phyloP scores from a whole-genome alignment of 495 filamentous ascomycete species.

The Massariosphaeria phaeospora region DNA sequence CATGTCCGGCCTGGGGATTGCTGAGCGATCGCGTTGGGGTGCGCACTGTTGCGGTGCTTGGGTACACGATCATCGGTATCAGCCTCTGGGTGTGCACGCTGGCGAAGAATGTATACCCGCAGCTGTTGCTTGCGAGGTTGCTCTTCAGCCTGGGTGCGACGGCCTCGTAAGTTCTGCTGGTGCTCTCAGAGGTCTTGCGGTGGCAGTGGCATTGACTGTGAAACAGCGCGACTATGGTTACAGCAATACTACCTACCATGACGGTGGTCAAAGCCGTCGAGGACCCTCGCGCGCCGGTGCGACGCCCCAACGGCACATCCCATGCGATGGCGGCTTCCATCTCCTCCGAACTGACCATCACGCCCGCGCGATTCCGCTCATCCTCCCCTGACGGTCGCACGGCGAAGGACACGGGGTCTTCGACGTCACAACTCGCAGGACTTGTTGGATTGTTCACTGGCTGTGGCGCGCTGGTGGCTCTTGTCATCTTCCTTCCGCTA shows the following conservation, averaged over 20 bases:
- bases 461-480: constrained; percentile 79
- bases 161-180: constrained; percentile 56
- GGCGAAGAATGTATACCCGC: constrained; percentile 80
- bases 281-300: constrained; percentile 20
- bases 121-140: constrained; percentile 77
- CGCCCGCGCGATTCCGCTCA: constrained; percentile 40
- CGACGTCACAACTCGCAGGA: constrained; percentile 68
- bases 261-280: constrained; percentile 41
- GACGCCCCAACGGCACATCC: constrained; percentile 19
- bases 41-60: constrained; percentile 60
- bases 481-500: constrained; percentile 76
- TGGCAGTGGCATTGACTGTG: constrained; percentile 11
- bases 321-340: constrained; percentile 36
- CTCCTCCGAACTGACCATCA: constrained; percentile 43
- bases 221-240: constrained; percentile 83
- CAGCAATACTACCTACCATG: constrained; percentile 84
- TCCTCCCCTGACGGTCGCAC: constrained; percentile 16
- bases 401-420: constrained; percentile 28
- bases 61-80: constrained; percentile 73
- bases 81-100: constrained; percentile 77
- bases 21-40: constrained; percentile 87
- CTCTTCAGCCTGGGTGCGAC: constrained; percentile 87
- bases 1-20: constrained; percentile 88
- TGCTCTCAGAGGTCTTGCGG: background rate
- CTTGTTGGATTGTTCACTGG: constrained; percentile 90